A percentile compares a stretch with the other conserved stretches of the same genome.
These are phyloP conservation scores for Spinacia oleracea DNA, from an alignment of 179 eudicot species.

Conservation along the genomic window DNA sequence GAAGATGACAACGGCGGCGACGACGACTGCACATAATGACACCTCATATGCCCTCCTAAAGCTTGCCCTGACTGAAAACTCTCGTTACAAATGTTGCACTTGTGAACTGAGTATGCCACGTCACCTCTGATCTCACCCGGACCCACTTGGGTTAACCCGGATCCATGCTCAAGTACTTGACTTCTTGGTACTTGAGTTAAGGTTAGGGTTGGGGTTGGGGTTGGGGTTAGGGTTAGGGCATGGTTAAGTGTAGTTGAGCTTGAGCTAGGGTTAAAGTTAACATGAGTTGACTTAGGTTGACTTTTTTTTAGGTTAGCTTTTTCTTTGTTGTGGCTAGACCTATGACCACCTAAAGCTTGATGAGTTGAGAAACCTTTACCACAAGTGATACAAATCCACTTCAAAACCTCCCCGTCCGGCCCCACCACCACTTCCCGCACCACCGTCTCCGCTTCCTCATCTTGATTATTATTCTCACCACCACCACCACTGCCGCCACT, in stretches of 20 bases:
- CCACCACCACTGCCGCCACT: no score
- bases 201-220: not conserved
- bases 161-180: not conserved
- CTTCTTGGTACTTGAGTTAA: not conserved
- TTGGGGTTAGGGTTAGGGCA: not conserved
- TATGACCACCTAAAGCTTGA: conserved; percentile 48
- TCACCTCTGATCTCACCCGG: not conserved
- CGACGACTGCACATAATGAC: conserved; percentile 9
- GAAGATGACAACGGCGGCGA: no score
- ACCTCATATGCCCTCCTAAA: conserved; percentile 32
- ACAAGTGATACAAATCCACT: conserved; percentile 34
- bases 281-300: not conserved
- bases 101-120: not conserved
- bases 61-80: conserved; percentile 19
- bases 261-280: not conserved
- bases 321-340: conserved; percentile 39
- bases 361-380: conserved; percentile 29
- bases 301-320: not conserved
- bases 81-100: conserved; percentile 22
- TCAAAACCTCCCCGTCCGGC: no score
- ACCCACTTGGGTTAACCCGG: not conserved
- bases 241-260: no score
- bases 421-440: no score
- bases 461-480: not conserved
- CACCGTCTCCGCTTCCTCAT: not conserved